Evolutionary conservation across 75 land plant genomes (phyloP).

Genomic region (Isoetes taiwanensis): DNA sequence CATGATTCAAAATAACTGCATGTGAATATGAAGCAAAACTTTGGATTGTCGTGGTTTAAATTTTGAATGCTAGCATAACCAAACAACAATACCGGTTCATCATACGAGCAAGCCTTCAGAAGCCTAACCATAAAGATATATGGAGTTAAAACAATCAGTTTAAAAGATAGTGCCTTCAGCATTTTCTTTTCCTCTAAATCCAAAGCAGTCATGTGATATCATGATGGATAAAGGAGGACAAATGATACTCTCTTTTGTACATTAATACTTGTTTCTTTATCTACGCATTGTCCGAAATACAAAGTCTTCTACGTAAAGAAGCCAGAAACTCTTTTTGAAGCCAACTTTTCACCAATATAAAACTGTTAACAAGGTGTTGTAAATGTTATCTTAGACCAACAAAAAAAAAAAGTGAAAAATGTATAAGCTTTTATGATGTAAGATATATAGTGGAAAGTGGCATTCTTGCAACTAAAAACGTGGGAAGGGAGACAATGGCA

Average conservation of each 20-base stretch:
- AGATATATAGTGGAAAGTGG: no score
- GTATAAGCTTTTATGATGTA: no score
- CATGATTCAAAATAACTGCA: no score
- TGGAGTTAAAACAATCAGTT: conserved; percentile 41
- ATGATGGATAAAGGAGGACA: neutral
- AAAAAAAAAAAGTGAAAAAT: no score
- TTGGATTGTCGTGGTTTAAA: neutral
- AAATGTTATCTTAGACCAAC: no score
- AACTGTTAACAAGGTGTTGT: no score
- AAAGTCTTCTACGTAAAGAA: conserved; percentile 41
- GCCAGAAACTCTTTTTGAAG: no score
- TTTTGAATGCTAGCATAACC: neutral
- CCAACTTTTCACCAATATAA: no score
- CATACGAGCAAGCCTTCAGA: conserved; percentile 46
- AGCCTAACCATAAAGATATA: conserved; percentile 51
- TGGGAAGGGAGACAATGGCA: no score
- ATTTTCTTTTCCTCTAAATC: conserved; percentile 42
- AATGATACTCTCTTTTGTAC: neutral
- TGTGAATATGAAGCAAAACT: neutral
- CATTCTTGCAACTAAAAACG: no score
- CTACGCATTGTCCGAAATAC: conserved; percentile 47
- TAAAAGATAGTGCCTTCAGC: conserved; percentile 42
- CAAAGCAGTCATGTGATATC: neutral
- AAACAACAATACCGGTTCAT: conserved; percentile 27
- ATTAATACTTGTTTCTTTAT: conserved; percentile 37